Percentiles rank a stretch among this genome's conserved stretches.
Evolutionary conservation across 2,329 filamentous ascomycete species (phyloP).

Genomic region (Xylaria sp.): DNA sequence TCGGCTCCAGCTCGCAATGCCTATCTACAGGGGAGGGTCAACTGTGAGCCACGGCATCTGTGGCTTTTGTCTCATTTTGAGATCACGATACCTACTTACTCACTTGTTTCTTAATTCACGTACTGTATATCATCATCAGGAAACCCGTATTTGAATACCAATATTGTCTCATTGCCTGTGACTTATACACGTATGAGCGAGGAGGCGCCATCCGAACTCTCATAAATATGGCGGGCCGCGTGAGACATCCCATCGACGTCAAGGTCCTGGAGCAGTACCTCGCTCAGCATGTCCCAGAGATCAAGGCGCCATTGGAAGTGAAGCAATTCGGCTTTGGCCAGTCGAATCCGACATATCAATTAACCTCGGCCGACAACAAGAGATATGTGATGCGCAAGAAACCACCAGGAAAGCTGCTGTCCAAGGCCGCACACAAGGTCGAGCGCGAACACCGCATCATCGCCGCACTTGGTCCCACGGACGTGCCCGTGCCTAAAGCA

Average conservation of each 20-base stretch:
- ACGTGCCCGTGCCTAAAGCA: slow-evolving; percentile 84
- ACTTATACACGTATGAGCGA: slow-evolving; percentile 48
- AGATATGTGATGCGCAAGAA: slow-evolving; percentile 96
- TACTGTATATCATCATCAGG: neutral
- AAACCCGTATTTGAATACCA: neutral
- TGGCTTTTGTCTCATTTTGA: neutral
- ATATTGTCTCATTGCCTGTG: neutral
- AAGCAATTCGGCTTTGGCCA: slow-evolving; percentile 99
- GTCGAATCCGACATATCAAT: slow-evolving; percentile 95
- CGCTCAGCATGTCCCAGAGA: slow-evolving; percentile 76
- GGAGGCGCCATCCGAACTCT: slow-evolving; percentile 62
- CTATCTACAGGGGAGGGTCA: neutral
- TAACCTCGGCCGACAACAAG: slow-evolving; percentile 72
- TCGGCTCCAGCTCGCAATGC: slow-evolving; percentile 8
- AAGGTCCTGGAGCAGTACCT: slow-evolving; percentile 81
- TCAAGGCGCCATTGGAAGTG: slow-evolving; percentile 81
- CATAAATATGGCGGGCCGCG: slow-evolving; percentile 86
- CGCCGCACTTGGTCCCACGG: slow-evolving; percentile 76
- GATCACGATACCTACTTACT: neutral
- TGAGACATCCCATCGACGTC: slow-evolving; percentile 90
- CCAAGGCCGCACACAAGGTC: slow-evolving; percentile 93
- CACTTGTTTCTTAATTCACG: neutral
- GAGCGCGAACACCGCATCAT: slow-evolving; percentile 95
- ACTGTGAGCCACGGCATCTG: neutral
- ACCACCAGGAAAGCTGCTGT: slow-evolving; percentile 91